These are phyloP conservation scores for Phaeosphaeriaceae sp. DNA, from an alignment of 2,329 filamentous ascomycete genomes.

Conservation along the genomic window DNA sequence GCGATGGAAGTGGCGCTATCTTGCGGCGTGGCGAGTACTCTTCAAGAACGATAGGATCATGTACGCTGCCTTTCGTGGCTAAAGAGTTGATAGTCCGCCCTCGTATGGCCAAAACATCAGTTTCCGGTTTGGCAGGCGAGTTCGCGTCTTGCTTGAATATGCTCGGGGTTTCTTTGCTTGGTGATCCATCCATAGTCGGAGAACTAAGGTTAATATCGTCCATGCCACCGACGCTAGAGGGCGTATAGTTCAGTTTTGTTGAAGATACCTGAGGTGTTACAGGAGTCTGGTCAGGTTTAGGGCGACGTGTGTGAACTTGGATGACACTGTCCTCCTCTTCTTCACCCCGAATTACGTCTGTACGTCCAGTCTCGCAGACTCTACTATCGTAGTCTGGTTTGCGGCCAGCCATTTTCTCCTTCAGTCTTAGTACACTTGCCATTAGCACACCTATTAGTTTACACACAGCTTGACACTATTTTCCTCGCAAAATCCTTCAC, in stretches of 20 bases:
- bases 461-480: no score
- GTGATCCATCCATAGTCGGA: conserved; percentile 2
- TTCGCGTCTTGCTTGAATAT: neutral
- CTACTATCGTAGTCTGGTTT: no score
- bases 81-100: conserved; percentile 1
- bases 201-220: conserved; percentile 19
- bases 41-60: conserved; percentile 34
- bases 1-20: neutral
- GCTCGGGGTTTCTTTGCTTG: neutral
- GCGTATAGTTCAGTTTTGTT: neutral
- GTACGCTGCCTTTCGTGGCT: conserved; percentile 17
- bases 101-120: conserved; percentile 1
- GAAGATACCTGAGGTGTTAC: neutral
- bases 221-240: conserved; percentile 2
- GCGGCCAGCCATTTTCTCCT: neutral
- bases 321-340: neutral
- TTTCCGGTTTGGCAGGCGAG: neutral
- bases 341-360: neutral
- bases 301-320: neutral
- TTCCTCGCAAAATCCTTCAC: no score
- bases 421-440: neutral
- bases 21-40: conserved; percentile 15
- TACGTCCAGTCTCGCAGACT: neutral
- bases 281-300: neutral
- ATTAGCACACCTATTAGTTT: no score